Evolutionary conservation across 805 yeast genomes (phyloP).

Genomic region (Ogataea wickerhamii): DNA sequence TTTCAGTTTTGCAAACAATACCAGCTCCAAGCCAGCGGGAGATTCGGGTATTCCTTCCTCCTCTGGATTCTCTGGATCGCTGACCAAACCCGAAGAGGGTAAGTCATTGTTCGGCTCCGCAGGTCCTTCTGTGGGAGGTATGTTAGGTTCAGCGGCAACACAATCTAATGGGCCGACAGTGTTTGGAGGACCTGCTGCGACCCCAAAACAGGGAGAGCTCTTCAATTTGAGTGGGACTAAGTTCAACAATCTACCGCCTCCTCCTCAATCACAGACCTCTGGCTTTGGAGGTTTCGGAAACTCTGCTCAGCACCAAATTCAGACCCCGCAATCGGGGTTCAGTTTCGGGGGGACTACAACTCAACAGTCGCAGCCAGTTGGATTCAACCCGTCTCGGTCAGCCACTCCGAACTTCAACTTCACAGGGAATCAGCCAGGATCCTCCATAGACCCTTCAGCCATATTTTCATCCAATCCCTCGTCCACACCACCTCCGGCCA

Average conservation of each 20-base stretch:
- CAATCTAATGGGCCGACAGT: conserved; percentile 3
- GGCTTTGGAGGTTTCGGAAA: conserved; percentile 9
- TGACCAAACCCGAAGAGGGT: conserved; percentile 17
- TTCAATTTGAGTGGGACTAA: conserved; percentile 16
- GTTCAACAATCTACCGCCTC: conserved; percentile 10
- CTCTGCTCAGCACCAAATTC: background rate
- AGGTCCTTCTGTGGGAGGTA: conserved; percentile 1
- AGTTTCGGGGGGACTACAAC: conserved; percentile 6
- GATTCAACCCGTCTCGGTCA: conserved; percentile 25
- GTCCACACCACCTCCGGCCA: conserved; percentile 19
- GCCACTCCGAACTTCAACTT: conserved; percentile 33
- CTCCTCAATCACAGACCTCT: conserved; percentile 4
- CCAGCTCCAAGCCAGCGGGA: conserved; percentile 4
- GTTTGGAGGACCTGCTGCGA: conserved; percentile 3
- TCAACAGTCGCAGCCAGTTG: conserved; percentile 6
- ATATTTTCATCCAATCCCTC: conserved; percentile 25
- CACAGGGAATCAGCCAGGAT: conserved; percentile 24
- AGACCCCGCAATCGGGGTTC: conserved; percentile 2
- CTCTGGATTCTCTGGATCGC: conserved; percentile 12
- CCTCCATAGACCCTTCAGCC: conserved; percentile 27
- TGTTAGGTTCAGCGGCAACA: background rate
- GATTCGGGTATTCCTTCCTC: conserved; percentile 2
- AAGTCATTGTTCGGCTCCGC: conserved; percentile 7
- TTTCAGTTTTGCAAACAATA: conserved; percentile 3
- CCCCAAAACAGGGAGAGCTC: conserved; percentile 11